Evolutionary conservation across 192 early-diverging fungal species (phyloP), one percentile per base, ranked within the genome.

Genomic region (Phycomyces blakesleeanus): DNA sequence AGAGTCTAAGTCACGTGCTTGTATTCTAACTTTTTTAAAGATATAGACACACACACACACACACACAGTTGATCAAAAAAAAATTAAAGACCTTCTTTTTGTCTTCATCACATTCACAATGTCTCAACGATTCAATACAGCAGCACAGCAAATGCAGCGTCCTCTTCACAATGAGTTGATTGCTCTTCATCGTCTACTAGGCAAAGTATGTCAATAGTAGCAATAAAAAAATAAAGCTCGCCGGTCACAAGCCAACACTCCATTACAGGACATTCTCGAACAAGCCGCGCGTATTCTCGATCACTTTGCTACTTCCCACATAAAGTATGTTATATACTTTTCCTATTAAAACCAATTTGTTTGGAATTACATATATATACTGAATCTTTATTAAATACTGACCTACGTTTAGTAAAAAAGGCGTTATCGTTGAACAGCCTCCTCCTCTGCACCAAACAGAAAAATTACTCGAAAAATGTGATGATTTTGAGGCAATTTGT

Each of bases 401-500:
- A 3, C 18, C 11, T 37, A n/a, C 14, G 24, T 29, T 3, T 51
- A 67, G 56, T 59, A 67, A 59, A 59, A 18, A 59, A 14, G 25
- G 34, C 26, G 27, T 49, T 21, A 24, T 27, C 9, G 50, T 51
- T 34, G 18, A 34, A 63, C 37, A 38, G 57, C 60, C 67, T 14
- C 34, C 67, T 14, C 34, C 67, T 2, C 60, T n/a, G 4, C 29
- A 57, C 34, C 49, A 57, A 54, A 55, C 42, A 26, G 60, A 61
- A 11, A 54, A 37, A 9, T 14, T 69, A 16, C 37, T 69, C 10
- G 53, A 69, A 25, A 69, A 69, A 53, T 67, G 71, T 47, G 71
- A 67, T 52, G 61, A 66, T 47, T 73, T 73, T 51, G 71, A 67
- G 55, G 53, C 59, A 6, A 61, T 73, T n/a, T 73, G 71, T 47